Evolutionary conservation across 2,329 filamentous ascomycete genomes (phyloP).

Genomic region (Clarireedia paspali): DNA sequence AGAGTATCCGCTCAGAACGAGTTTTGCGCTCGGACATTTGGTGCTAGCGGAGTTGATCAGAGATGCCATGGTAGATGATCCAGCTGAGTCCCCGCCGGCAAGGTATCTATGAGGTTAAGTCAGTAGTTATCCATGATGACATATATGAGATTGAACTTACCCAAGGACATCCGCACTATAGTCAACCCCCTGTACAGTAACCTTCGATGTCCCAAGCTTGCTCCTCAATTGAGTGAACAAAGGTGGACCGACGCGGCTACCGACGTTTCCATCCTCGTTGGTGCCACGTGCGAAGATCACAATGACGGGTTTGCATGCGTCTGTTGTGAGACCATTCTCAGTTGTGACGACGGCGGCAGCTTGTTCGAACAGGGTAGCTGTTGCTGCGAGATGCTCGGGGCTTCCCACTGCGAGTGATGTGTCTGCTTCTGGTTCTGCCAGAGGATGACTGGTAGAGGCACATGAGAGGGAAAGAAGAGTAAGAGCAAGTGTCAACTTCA

Average conservation of each 20-base stretch:
- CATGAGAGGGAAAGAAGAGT: not conserved
- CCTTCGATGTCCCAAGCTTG: slow-evolving; percentile 12
- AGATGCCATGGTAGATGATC: slow-evolving; percentile 14
- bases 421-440: not conserved
- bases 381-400: slow-evolving; percentile 28
- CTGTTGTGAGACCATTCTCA: slow-evolving; percentile 1
- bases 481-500: not conserved
- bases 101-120: not conserved
- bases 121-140: not conserved
- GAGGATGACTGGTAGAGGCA: not conserved
- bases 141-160: slow-evolving; percentile 11
- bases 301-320: slow-evolving; percentile 3
- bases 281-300: slow-evolving; percentile 42
- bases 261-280: slow-evolving; percentile 40
- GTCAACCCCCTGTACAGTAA: slow-evolving; percentile 27
- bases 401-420: slow-evolving; percentile 9
- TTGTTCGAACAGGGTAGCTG: slow-evolving; percentile 17
- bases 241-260: slow-evolving; percentile 27
- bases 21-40: slow-evolving; percentile 32
- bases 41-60: slow-evolving; percentile 28
- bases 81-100: not conserved
- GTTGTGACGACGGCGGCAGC: not conserved
- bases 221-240: slow-evolving; percentile 25
- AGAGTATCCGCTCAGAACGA: slow-evolving; percentile 35
- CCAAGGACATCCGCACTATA: slow-evolving; percentile 27